phyloP scores from a whole-genome alignment of 345 rosid genomes.

The Carallia pectinifolia region DNA sequence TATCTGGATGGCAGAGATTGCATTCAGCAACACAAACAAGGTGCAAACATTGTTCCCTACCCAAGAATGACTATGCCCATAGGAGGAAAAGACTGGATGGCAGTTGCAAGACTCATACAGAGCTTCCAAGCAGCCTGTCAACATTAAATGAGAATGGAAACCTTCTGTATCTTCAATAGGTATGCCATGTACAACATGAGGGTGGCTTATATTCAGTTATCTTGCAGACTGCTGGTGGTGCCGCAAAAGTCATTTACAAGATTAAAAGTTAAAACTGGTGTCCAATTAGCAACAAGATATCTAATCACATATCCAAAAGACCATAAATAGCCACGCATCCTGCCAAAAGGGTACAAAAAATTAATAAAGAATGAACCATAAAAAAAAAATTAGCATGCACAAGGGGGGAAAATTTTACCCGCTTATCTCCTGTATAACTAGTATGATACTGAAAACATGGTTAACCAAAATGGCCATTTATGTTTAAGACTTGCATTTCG shows the following conservation, averaged over 20 bases:
- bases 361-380: slow-evolving; percentile 33
- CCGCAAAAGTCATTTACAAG: slow-evolving; percentile 31
- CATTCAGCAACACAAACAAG: slow-evolving; percentile 8
- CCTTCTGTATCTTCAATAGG: slow-evolving; percentile 27
- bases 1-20: slow-evolving; percentile 7
- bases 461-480: slow-evolving; percentile 32
- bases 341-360: slow-evolving; percentile 50
- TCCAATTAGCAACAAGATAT: slow-evolving; percentile 46
- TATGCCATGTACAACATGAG: slow-evolving; percentile 22
- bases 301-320: slow-evolving; percentile 43
- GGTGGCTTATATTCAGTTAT: slow-evolving; percentile 22
- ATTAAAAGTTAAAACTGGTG: slow-evolving; percentile 32
- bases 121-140: slow-evolving; percentile 34
- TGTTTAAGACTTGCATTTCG: slow-evolving; percentile 32
- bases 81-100: slow-evolving; percentile 13
- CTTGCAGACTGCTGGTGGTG: slow-evolving; percentile 31
- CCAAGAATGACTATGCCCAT: slow-evolving; percentile 3
- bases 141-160: slow-evolving; percentile 17
- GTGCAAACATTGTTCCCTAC: slow-evolving; percentile 10
- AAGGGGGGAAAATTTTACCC: slow-evolving; percentile 38
- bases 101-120: slow-evolving; percentile 24
- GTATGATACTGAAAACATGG: slow-evolving; percentile 30
- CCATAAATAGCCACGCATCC: slow-evolving; percentile 44
- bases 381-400: slow-evolving; percentile 27
- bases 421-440: slow-evolving; percentile 40